Percentiles rank a stretch among this genome's conserved stretches.
These are phyloP conservation scores for Colletotrichum paranaense DNA, from an alignment of 2,329 filamentous ascomycete genomes.

Conservation along the genomic window DNA sequence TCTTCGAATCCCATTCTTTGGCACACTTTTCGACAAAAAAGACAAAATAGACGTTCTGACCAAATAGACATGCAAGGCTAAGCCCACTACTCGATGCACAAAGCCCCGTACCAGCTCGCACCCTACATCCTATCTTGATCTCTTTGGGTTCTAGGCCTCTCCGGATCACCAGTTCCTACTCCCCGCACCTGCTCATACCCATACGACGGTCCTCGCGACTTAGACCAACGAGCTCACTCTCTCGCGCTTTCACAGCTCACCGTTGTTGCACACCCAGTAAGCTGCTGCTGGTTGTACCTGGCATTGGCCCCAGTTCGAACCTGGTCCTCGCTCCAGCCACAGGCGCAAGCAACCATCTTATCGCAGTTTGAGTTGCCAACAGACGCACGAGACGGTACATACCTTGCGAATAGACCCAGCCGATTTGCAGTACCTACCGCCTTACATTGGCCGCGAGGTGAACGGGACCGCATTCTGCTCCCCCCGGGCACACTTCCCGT, in stretches of 20 bases:
- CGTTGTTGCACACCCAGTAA: not conserved
- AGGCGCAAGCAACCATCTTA: constrained; percentile 4
- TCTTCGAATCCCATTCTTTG: not conserved
- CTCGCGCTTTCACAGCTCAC: constrained; percentile 6
- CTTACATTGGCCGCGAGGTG: constrained; percentile 2
- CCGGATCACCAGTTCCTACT: constrained; percentile 13
- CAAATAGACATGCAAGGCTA: constrained; percentile 1
- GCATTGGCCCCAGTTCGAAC: not conserved
- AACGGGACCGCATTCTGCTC: constrained; percentile 5
- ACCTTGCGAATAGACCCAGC: not conserved
- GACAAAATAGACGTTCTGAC: not conserved
- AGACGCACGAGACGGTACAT: not conserved
- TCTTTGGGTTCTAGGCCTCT: constrained; percentile 8
- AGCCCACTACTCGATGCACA: constrained; percentile 20
- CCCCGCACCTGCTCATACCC: constrained; percentile 1
- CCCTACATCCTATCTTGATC: not conserved
- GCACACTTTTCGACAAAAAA: not conserved
- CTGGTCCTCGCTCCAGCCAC: not conserved
- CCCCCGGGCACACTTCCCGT: not conserved
- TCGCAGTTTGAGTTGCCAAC: constrained; percentile 18
- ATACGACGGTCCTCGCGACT: not conserved
- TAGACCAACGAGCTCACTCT: not conserved
- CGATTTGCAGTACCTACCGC: constrained; percentile 11
- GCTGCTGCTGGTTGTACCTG: not conserved
- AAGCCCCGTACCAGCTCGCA: constrained; percentile 7